Percentiles rank a stretch among this genome's conserved stretches.
Evolutionary conservation across 257 asterid species (phyloP).

Genomic region (Haberlea rhodopensis): DNA sequence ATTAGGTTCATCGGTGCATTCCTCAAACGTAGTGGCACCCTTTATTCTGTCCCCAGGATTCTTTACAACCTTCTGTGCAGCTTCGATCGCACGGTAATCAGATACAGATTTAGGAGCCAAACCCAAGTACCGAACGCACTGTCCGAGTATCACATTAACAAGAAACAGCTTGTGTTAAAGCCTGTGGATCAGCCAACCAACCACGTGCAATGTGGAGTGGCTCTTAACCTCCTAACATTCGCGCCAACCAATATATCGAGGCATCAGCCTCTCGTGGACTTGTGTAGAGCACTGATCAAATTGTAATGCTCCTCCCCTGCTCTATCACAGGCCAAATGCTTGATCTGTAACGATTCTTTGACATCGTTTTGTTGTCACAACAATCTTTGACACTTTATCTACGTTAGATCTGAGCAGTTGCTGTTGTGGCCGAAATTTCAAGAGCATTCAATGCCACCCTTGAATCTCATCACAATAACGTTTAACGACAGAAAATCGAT

Average conservation of each 20-base stretch:
- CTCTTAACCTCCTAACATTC: conserved; percentile 91
- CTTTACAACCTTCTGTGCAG: conserved; percentile 62
- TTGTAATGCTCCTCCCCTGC: conserved; percentile 86
- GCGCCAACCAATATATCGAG: conserved; percentile 73
- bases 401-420: conserved; percentile 28
- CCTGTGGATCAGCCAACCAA: conserved; percentile 73
- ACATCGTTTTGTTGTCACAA: conserved; percentile 33
- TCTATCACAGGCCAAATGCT: conserved; percentile 72
- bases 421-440: conserved; percentile 61
- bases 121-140: conserved; percentile 72
- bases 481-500: conserved; percentile 45
- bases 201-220: conserved; percentile 82
- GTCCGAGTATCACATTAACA: conserved; percentile 71
- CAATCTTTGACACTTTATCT: background rate
- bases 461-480: conserved; percentile 77
- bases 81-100: conserved; percentile 55
- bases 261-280: conserved; percentile 89
- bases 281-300: conserved; percentile 76
- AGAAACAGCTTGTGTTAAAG: conserved; percentile 72
- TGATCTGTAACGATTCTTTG: conserved; percentile 66
- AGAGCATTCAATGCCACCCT: conserved; percentile 70
- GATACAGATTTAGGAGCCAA: conserved; percentile 77
- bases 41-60: conserved; percentile 78
- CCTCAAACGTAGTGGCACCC: conserved; percentile 80
- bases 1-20: conserved; percentile 90